Base-by-base conservation (phyloP, 75 land plant genomes). In the Cupressus sempervirens region DNA sequence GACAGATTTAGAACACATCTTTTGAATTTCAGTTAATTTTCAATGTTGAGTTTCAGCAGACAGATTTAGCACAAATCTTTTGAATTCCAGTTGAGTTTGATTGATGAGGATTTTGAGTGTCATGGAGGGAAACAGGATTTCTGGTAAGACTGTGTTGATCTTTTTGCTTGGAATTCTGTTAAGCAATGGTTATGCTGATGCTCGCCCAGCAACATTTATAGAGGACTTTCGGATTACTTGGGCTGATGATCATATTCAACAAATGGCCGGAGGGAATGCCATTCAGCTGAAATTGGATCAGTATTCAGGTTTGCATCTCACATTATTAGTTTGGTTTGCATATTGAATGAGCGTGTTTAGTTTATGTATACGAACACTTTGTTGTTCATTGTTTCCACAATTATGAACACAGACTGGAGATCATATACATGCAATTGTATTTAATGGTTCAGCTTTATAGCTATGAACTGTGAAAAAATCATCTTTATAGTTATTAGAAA, bases 261-360 rank as follows among this genome's bases (percentile, higher is more conserved):
- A 82, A 54, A 65, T 86, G 52, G 88, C 86, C 2, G 89, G 86
- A 3, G 94, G 94, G 50, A 84, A 43, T 7, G 80, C 89, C 85
- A 84, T 93, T 65, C 92, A 93, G 38, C 90, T 91, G 4, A 52
- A 86, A 58, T 89, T 93, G 13, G 94, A 93, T 75, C 92, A 88
- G 83, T 82, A 74, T 58, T 91, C 94, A 26, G 94, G 92, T 92
- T 62, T 23, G 20, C 54, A 83, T 1, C 82, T 85, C 35, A 83
- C 30, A 14, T 68, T 81, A 58, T 73, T 34, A 73, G 16, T 53
- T 70, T 7, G 0, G 12, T 0, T 48, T 1, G 52, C 52, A 10
- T 48, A 11, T 80, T n/a, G 2, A 14, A 35, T 29, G 8, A 50
- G 56, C 2, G 12, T 46, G 16, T 45, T 53, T 48, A 48, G 2